Base-by-base conservation (phyloP, 345 rosid species). In the Gossypium longicalyx region DNA sequence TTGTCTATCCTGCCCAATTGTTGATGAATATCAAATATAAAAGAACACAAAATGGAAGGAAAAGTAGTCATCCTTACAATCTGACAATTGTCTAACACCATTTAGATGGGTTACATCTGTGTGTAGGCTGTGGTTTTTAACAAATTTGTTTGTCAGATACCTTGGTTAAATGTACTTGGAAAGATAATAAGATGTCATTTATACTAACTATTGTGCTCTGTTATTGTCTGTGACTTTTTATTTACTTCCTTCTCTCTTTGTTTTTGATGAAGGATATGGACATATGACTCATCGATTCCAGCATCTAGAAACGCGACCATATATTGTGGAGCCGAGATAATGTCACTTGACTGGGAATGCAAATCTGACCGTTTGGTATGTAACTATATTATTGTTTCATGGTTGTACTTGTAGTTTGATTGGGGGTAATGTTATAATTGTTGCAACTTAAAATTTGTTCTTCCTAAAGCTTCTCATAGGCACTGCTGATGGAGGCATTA, bases 281-380 rank as follows among this genome's bases (percentile, higher is more conserved):
- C 90, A 9, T 84, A 90, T 80, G 94, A 90, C 71, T 85, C 91
- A 38, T 81, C 90, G 74, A 78, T 87, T 59, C 78, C 94, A 48
- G 83, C 91, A 67, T 85, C 94, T 70, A 90, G 94, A 82, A 90
- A 90, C 83, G 94, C 94, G 58, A 90, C 94, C 49, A 88, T 90
- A 70, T 90, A 90, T 74, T 90, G 94, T 67, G 91, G 94, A 70
- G 79, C 90, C 27, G 89, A 87, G 86, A 86, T 90, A 72, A 80
- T 86, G 87, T 88, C 91, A 1, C 90, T 90, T 72, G 94, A 88
- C 77, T 90, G 94, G 94, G 94, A 88, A 48, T 88, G 91, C 78
- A 90, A 90, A 85, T 90, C 94, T 70, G 87, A 88, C 72, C 91
- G 94, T 73, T 71, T 90, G 90, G 94, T 90, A 83, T 74, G 81